Conservation (phyloP, 352 stramenopile species). For the Phytophthora niederhauseri region DNA sequence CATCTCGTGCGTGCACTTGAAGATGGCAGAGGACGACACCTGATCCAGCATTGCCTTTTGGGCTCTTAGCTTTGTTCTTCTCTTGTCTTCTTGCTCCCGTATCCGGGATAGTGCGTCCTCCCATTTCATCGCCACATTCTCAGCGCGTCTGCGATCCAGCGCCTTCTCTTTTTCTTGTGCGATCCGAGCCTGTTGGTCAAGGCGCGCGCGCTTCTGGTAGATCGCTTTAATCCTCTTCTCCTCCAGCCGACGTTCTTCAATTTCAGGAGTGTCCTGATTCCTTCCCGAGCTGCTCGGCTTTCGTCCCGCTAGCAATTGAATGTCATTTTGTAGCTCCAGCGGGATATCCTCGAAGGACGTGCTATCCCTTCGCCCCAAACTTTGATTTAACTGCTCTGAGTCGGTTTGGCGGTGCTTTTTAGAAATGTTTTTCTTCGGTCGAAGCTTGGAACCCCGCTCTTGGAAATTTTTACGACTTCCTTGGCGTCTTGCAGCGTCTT, state of each 20-base stretch:
- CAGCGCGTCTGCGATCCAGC: slow-evolving; percentile 43
- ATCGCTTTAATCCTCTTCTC: slow-evolving; percentile 30
- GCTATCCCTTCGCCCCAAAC: background rate
- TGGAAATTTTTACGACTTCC: slow-evolving; percentile 37
- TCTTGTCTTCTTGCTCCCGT: slow-evolving; percentile 30
- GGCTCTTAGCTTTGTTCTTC: slow-evolving; percentile 14
- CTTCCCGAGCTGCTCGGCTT: background rate
- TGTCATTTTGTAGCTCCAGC: slow-evolving; percentile 11
- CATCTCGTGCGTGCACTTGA: slow-evolving; percentile 49
- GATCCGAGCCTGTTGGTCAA: slow-evolving; percentile 17
- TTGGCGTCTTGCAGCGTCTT: slow-evolving; percentile 27
- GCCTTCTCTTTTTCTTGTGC: slow-evolving; percentile 19
- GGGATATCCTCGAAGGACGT: background rate
- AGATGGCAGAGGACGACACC: slow-evolving; percentile 34
- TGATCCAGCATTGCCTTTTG: slow-evolving; percentile 29
- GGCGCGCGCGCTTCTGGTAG: slow-evolving; percentile 32
- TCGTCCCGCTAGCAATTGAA: slow-evolving; percentile 10
- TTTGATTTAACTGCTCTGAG: background rate
- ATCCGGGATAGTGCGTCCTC: slow-evolving; percentile 43
- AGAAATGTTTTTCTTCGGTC: slow-evolving; percentile 14
- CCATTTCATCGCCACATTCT: slow-evolving; percentile 55
- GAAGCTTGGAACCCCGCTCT: slow-evolving; percentile 26
- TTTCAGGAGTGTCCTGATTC: background rate
- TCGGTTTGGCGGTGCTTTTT: background rate
- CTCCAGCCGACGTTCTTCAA: slow-evolving; percentile 18